A percentile compares a stretch with the other conserved stretches of the same genome.
Evolutionary conservation across 2,329 filamentous ascomycete species (phyloP).

Genomic region (Paradendryphiella salina): DNA sequence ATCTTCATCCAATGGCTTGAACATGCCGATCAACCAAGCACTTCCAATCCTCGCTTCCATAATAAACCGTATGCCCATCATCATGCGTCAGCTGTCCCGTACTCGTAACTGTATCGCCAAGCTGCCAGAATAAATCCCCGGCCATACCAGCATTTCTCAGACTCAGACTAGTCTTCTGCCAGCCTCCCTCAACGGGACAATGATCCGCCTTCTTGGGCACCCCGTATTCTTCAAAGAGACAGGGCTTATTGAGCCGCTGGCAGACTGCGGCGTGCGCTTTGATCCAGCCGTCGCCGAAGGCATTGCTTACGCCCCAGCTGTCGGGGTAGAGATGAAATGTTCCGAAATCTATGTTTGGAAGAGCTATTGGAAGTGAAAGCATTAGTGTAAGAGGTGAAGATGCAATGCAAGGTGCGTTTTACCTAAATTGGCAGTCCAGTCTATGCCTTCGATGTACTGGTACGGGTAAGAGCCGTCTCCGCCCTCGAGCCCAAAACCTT

Average conservation of each 20-base stretch:
- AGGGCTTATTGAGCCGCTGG: slow-evolving; percentile 45
- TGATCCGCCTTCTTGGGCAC: slow-evolving; percentile 26
- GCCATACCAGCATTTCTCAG: slow-evolving; percentile 35
- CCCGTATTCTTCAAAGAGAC: slow-evolving; percentile 49
- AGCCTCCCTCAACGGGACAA: slow-evolving; percentile 34
- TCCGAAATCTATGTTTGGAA: slow-evolving; percentile 60
- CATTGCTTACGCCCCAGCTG: slow-evolving; percentile 43
- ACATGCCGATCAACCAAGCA: slow-evolving; percentile 39
- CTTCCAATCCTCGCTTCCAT: slow-evolving; percentile 35
- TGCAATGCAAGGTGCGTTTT: too few species aligned
- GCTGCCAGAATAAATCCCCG: slow-evolving; percentile 42
- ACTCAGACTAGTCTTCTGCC: slow-evolving; percentile 37
- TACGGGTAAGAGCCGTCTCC: slow-evolving; percentile 58
- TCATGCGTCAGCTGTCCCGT: slow-evolving; percentile 31
- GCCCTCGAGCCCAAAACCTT: slow-evolving; percentile 57
- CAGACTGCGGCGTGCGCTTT: slow-evolving; percentile 50
- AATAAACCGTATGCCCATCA: slow-evolving; percentile 42
- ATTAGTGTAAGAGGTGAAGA: too few species aligned
- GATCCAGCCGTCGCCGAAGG: slow-evolving; percentile 54
- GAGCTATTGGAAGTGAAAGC: slow-evolving; percentile 28
- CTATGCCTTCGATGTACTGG: slow-evolving; percentile 54
- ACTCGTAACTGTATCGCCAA: slow-evolving; percentile 32
- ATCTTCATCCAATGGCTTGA: slow-evolving; percentile 26
- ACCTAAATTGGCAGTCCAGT: slow-evolving; percentile 56
- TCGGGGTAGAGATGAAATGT: slow-evolving; percentile 58